phyloP scores from a whole-genome alignment of 2,329 filamentous ascomycete species.

The Leptodontidium sp. region DNA sequence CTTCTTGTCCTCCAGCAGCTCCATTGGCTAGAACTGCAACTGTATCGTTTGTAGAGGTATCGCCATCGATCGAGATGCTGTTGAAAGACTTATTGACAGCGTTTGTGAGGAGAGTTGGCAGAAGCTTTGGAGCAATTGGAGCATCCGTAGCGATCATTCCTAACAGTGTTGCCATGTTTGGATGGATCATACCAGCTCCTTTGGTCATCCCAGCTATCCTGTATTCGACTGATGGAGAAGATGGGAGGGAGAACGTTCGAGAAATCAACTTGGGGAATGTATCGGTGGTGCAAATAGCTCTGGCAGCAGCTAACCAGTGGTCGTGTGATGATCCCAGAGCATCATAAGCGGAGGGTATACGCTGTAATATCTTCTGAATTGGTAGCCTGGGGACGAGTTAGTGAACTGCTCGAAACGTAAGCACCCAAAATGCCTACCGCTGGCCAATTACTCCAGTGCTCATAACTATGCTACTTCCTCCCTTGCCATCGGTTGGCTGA shows the following conservation, averaged over 20 bases:
- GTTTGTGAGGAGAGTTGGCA: slow-evolving; percentile 74
- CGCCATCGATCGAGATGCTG: slow-evolving; percentile 94
- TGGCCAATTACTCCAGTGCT: slow-evolving; percentile 98
- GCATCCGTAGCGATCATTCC: slow-evolving; percentile 93
- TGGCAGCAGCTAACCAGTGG: slow-evolving; percentile 86
- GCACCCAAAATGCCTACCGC: slow-evolving; percentile 57
- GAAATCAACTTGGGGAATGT: slow-evolving; percentile 97
- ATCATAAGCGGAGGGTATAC: slow-evolving; percentile 79
- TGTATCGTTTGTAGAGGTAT: slow-evolving; percentile 97
- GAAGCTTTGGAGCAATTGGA: slow-evolving; percentile 72
- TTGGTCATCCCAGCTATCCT: slow-evolving; percentile 95
- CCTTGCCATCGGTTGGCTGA: slow-evolving; percentile 53
- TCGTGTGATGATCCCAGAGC: slow-evolving; percentile 79
- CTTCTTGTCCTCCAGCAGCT: slow-evolving; percentile 76
- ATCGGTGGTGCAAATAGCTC: slow-evolving; percentile 97
- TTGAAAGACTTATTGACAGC: slow-evolving; percentile 91
- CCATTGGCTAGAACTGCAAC: slow-evolving; percentile 95
- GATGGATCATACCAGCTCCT: slow-evolving; percentile 98
- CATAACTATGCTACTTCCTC: slow-evolving; percentile 86
- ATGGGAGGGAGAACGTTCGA: slow-evolving; percentile 82
- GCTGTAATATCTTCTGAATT: slow-evolving; percentile 86
- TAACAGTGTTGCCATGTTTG: slow-evolving; percentile 97
- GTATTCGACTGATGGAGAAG: slow-evolving; percentile 78
- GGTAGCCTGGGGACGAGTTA: slow-evolving; percentile 67
- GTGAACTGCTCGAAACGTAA: slow-evolving; percentile 12